Percentiles rank a stretch among this genome's conserved stretches.
These are phyloP conservation scores for Paxillus involutus DNA, from an alignment of 768 basidiomycete species.

Conservation along the genomic window DNA sequence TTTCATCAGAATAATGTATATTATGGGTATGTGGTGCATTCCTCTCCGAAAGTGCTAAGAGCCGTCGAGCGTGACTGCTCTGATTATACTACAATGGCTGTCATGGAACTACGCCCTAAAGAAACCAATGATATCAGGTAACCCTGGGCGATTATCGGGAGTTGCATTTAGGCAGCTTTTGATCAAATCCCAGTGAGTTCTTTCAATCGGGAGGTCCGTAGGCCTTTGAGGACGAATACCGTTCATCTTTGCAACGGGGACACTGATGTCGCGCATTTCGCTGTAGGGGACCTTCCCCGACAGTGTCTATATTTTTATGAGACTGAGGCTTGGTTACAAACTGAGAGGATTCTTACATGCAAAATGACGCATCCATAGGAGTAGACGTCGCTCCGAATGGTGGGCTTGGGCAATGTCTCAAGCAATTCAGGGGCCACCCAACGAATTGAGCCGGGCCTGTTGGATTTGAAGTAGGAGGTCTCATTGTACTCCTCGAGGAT, in stretches of 20 bases:
- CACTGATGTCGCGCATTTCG: background rate
- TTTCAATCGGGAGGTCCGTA: background rate
- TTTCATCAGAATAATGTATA: slow-evolving; percentile 5
- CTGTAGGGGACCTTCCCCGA: slow-evolving; percentile 6
- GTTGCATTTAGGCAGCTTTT: slow-evolving; percentile 3
- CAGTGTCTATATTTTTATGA: background rate
- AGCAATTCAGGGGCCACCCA: slow-evolving; percentile 21
- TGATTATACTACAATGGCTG: too few species aligned
- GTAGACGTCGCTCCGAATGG: slow-evolving; percentile 14
- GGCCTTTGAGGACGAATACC: background rate
- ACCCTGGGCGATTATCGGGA: background rate
- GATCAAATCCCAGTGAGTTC: slow-evolving; percentile 4
- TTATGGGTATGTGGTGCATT: too few species aligned
- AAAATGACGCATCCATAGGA: slow-evolving; percentile 23
- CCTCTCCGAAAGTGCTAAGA: too few species aligned
- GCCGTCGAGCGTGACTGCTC: too few species aligned
- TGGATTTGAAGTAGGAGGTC: slow-evolving; percentile 16
- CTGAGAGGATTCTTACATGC: slow-evolving; percentile 6
- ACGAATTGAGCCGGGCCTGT: slow-evolving; percentile 7
- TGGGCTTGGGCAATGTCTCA: background rate
- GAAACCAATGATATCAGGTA: background rate
- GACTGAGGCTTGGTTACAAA: background rate
- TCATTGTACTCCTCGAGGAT: slow-evolving; percentile 37
- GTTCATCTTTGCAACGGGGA: background rate
- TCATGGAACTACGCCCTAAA: background rate